Evolutionary conservation across 2,329 filamentous ascomycete genomes (phyloP), one percentile per base, ranked within the genome.

Genomic region (Pyrenochaeta sp.): DNA sequence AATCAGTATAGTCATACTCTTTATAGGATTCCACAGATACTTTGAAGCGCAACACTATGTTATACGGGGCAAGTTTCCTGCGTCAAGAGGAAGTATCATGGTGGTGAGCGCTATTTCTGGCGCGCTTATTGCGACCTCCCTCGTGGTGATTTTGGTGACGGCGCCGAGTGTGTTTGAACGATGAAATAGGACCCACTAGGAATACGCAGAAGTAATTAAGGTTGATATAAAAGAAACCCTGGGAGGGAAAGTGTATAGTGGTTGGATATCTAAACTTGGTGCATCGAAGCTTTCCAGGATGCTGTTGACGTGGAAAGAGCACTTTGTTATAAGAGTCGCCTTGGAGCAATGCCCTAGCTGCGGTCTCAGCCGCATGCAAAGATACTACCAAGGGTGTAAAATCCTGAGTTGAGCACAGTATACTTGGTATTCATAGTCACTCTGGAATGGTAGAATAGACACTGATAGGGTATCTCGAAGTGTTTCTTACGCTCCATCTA

Each of bases 1-100:
- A 39, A 90, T 94, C 66, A 88, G 88, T 66, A 91, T 94, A 58
- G 68, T 94, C 40, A 88, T 92, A 56, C 81, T 95, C 54, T 83
- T 91, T 54, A 82, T 94, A 51, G 91, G 91, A 6, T 93, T 92
- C 75, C 88, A 91, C 72, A 83, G 91, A 51, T 95, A 92, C 75
- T 89, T 92, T 67, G 88, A 91, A 72, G 85, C 86, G 24, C 91
- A 95, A 79, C 84, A 91, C 69, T 95, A 92, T 86, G 86, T 95
- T 25, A 89, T 94, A 59, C 80, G 85, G 62, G 91, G 91, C 67
- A 93, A 93, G 75, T 93, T 93, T 68, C 91, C 91, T 0, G 90
- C 91, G 7, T 91, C 89, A 66, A 83, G 91, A 63, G 91, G 90
- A 3, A 92, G 90, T 24, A 87, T 95, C 44, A 80, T 92, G 46